Conservation (phyloP, 768 basidiomycete species). For the Russula sp. region DNA sequence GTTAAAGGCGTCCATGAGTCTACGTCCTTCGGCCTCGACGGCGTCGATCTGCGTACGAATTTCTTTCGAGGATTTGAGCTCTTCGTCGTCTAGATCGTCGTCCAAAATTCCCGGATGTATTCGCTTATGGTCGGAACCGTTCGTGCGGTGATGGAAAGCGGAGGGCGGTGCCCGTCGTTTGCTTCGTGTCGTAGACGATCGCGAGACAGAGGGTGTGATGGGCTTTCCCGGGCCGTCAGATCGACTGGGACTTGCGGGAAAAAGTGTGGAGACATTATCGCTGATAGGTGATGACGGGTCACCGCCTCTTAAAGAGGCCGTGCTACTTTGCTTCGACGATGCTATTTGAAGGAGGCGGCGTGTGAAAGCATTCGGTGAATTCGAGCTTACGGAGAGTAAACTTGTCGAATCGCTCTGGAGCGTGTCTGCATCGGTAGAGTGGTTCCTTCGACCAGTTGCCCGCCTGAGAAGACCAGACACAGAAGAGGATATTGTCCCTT, state of each 20-base stretch:
- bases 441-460: slow-evolving; percentile 29
- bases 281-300: slow-evolving; percentile 36
- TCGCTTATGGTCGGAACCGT: slow-evolving; percentile 19
- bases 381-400: slow-evolving; percentile 28
- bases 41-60: slow-evolving; percentile 60
- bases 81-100: slow-evolving; percentile 50
- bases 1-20: slow-evolving; percentile 74
- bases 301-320: slow-evolving; percentile 43
- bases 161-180: slow-evolving; percentile 27
- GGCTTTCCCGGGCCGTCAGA: slow-evolving; percentile 24
- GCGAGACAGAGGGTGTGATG: slow-evolving; percentile 29
- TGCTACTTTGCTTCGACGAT: slow-evolving; percentile 46
- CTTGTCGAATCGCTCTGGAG: slow-evolving; percentile 28
- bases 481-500: slow-evolving; percentile 32
- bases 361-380: slow-evolving; percentile 23
- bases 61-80: slow-evolving; percentile 51
- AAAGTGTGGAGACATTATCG: slow-evolving; percentile 29
- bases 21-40: slow-evolving; percentile 64
- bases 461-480: slow-evolving; percentile 34
- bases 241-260: slow-evolving; percentile 27
- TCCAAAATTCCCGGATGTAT: slow-evolving; percentile 28
- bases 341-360: slow-evolving; percentile 30
- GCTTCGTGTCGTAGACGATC: slow-evolving; percentile 33
- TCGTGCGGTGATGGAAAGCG: slow-evolving; percentile 27
- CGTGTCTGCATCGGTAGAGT: slow-evolving; percentile 24